Evolutionary conservation across 345 rosid species (phyloP).

Genomic region (Eucalyptus caleyi): DNA sequence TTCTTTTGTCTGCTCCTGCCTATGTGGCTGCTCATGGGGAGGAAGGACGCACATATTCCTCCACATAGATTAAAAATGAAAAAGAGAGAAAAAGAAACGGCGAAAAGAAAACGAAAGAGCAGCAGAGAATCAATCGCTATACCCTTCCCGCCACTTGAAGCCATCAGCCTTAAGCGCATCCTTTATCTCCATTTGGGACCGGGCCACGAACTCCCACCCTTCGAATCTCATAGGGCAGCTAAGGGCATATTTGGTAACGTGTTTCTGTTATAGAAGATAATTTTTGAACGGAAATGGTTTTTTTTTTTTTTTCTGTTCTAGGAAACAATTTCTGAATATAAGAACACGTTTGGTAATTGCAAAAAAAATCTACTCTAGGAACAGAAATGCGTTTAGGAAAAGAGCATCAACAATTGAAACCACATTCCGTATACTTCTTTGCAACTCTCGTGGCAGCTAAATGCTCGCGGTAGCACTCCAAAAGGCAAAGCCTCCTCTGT

Average conservation of each 20-base stretch:
- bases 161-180: not conserved
- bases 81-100: no score
- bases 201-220: not conserved
- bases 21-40: no score
- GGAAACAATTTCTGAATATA: no score
- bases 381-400: no score
- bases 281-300: no score
- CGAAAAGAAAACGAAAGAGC: not conserved
- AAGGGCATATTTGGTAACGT: no score
- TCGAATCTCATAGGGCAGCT: rapidly evolving
- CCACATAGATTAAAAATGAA: not conserved
- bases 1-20: not conserved
- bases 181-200: not conserved
- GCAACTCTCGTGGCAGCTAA: not conserved
- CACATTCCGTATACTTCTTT: no score
- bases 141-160: not conserved
- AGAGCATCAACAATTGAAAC: no score
- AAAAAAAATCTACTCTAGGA: no score
- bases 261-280: no score
- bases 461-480: not conserved
- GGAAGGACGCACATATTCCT: not conserved
- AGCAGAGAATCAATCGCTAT: not conserved
- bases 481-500: not conserved
- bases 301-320: no score
- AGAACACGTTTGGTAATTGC: no score